Evolutionary conservation across 2,329 filamentous ascomycete species (phyloP).

Genomic region (Clarireedia sp.): DNA sequence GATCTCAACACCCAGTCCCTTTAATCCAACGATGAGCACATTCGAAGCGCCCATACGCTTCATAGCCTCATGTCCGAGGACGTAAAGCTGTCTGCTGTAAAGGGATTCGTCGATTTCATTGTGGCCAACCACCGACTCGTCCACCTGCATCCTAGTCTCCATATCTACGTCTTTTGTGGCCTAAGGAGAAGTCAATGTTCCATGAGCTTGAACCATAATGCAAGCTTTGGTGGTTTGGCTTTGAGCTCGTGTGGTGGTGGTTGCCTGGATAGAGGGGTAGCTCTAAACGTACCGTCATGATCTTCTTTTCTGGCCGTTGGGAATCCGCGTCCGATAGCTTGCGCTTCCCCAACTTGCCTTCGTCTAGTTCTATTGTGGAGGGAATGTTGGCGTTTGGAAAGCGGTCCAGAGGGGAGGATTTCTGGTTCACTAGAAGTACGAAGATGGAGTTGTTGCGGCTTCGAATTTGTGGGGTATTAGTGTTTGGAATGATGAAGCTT

Average conservation of each 20-base stretch:
- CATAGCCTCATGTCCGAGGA: constrained; percentile 76
- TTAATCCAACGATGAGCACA: constrained; percentile 82
- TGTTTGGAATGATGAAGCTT: not conserved
- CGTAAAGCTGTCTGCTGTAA: constrained; percentile 68
- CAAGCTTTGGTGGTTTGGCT: not conserved
- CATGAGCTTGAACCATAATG: not conserved
- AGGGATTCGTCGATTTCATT: constrained; percentile 64
- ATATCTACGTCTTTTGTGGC: constrained; percentile 52
- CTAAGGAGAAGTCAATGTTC: constrained; percentile 20
- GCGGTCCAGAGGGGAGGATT: constrained; percentile 14
- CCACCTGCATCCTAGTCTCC: constrained; percentile 58
- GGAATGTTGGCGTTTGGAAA: constrained; percentile 28
- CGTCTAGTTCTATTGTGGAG: constrained; percentile 20
- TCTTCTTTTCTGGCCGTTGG: constrained; percentile 49
- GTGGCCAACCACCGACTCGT: constrained; percentile 47
- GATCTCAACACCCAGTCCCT: constrained; percentile 93
- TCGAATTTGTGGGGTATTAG: constrained; percentile 3
- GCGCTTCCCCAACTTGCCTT: constrained; percentile 56
- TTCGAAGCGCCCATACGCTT: constrained; percentile 98
- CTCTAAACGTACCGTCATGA: constrained; percentile 48
- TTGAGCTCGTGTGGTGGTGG: constrained; percentile 1
- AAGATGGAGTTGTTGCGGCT: not conserved
- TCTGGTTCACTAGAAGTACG: constrained; percentile 15
- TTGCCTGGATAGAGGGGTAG: constrained; percentile 12
- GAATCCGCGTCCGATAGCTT: constrained; percentile 55